Evolutionary conservation across 495 filamentous ascomycete genomes (phyloP).

Genomic region (Neurospora tetraspora): DNA sequence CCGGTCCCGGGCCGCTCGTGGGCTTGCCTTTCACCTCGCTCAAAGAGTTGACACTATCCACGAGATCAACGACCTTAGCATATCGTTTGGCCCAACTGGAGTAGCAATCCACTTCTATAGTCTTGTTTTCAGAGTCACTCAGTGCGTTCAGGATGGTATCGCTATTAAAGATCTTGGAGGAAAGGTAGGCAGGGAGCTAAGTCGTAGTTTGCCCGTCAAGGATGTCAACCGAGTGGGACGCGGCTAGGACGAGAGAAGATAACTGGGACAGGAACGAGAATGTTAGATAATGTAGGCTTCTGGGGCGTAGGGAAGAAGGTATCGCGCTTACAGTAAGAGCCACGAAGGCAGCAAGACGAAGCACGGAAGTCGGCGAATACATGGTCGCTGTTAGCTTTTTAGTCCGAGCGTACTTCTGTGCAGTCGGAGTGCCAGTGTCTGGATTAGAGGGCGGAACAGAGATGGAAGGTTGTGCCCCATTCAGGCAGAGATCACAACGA

Average conservation of each 20-base stretch:
- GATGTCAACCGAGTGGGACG: background rate
- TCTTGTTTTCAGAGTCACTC: background rate
- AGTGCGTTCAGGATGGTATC: background rate
- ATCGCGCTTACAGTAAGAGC: background rate
- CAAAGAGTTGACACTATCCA: background rate
- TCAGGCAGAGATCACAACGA: background rate
- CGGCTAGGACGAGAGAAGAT: background rate
- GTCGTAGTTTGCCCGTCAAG: accelerated
- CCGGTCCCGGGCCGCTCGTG: background rate
- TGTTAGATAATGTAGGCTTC: background rate
- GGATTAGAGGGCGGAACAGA: background rate
- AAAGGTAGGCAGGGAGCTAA: background rate
- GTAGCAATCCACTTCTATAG: background rate
- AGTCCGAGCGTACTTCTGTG: too few relatives aligned
- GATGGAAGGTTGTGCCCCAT: background rate
- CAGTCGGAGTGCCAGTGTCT: too few relatives aligned
- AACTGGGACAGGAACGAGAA: background rate
- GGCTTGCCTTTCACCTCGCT: background rate
- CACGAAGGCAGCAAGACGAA: background rate
- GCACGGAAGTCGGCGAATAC: background rate
- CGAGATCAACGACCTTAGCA: background rate
- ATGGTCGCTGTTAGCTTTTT: background rate
- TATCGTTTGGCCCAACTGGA: background rate
- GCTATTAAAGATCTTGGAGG: background rate
- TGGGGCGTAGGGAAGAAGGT: accelerated